phyloP scores from a whole-genome alignment of 2,329 filamentous ascomycete genomes.

The Thielaviopsis cerberus region DNA sequence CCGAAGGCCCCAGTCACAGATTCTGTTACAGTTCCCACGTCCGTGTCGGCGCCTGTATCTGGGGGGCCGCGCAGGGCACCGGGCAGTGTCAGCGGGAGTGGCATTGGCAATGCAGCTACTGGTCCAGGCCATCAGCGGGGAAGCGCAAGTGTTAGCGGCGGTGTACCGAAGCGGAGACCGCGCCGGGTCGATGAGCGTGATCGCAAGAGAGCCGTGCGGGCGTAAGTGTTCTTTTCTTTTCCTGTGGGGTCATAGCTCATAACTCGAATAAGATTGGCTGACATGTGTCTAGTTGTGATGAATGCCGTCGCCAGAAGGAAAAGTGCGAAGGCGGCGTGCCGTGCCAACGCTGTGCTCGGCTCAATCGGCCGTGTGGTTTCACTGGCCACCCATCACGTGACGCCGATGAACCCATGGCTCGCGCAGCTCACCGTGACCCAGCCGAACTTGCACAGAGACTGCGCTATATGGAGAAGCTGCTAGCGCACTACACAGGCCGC shows the following conservation, averaged over 20 bases:
- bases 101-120: constrained; percentile 2
- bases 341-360: constrained; percentile 32
- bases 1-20: neutral
- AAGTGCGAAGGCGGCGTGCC: constrained; percentile 38
- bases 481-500: constrained; percentile 29
- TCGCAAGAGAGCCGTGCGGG: constrained; percentile 17
- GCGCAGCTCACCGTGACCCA: constrained; percentile 9
- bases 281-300: constrained; percentile 34
- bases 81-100: constrained; percentile 7
- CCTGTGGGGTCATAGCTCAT: neutral
- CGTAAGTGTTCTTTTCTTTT: constrained; percentile 13
- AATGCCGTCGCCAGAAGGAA: constrained; percentile 35
- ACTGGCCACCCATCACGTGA: constrained; percentile 16
- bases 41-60: neutral
- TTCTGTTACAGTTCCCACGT: neutral
- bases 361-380: constrained; percentile 32
- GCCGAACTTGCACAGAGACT: constrained; percentile 13
- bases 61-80: neutral
- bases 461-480: constrained; percentile 26
- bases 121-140: neutral
- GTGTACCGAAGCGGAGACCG: constrained; percentile 13
- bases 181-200: constrained; percentile 16
- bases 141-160: constrained; percentile 1
- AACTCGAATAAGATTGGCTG: no score
- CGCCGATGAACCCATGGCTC: neutral